phyloP scores from a whole-genome alignment of 148 eudicot species.

The Chenopodium suecicum region DNA sequence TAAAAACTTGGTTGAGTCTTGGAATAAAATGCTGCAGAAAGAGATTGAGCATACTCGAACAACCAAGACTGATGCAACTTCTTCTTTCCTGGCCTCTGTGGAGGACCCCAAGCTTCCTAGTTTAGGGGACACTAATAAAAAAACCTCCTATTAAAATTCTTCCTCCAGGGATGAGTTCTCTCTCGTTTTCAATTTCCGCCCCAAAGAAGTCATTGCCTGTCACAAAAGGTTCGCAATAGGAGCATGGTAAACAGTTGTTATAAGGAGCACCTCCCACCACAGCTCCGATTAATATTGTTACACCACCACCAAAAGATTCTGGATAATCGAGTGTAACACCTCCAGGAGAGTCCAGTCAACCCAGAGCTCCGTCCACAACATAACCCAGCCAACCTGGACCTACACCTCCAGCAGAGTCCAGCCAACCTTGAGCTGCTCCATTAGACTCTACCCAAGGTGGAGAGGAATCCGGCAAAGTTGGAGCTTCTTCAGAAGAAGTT shows the following conservation, averaged over 20 bases:
- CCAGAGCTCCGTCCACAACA: constrained; percentile 24
- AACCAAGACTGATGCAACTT: constrained; percentile 76
- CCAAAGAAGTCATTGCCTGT: constrained; percentile 53
- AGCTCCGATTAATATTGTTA: constrained; percentile 18
- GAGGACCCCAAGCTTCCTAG: constrained; percentile 95
- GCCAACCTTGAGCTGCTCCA: constrained; percentile 24
- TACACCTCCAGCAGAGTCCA: constrained; percentile 21
- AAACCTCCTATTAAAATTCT: constrained; percentile 88
- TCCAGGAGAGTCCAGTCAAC: constrained; percentile 35
- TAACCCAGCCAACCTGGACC: constrained; percentile 24
- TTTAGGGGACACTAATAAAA: constrained; percentile 72
- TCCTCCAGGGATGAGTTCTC: constrained; percentile 89
- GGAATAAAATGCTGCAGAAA: constrained; percentile 85
- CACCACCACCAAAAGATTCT: constrained; percentile 24
- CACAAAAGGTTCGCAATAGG: constrained; percentile 47
- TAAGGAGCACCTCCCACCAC: constrained; percentile 49
- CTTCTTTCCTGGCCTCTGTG: constrained; percentile 86
- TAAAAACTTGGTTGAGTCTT: constrained; percentile 66
- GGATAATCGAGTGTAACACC: constrained; percentile 21
- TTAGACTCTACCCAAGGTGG: constrained; percentile 27
- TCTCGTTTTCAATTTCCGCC: constrained; percentile 67
- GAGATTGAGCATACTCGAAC: constrained; percentile 75
- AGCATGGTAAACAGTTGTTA: constrained; percentile 62
- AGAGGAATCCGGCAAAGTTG: constrained; percentile 16
- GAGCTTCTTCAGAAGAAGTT: background rate